Conservation (phyloP, 2,329 filamentous ascomycete species). For the Westerdykella sp. region DNA sequence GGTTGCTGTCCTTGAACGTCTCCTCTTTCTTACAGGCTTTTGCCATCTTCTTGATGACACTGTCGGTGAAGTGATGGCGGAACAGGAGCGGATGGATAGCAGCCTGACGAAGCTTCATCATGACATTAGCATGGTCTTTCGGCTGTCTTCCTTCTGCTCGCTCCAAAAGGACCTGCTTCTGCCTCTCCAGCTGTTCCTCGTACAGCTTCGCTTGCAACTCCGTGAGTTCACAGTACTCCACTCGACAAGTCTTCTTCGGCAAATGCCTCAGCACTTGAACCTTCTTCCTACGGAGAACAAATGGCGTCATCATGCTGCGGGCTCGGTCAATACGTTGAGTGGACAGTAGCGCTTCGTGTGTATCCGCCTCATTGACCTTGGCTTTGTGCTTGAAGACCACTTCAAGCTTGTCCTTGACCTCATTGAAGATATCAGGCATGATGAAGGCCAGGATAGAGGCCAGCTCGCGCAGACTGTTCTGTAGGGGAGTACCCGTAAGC, state of each 20-base stretch:
- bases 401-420: constrained; percentile 66
- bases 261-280: constrained; percentile 79
- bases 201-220: constrained; percentile 68
- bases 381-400: constrained; percentile 90
- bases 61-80: constrained; percentile 70
- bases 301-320: constrained; percentile 87
- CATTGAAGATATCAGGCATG: constrained; percentile 75
- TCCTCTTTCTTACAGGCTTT: constrained; percentile 68
- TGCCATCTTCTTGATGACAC: constrained; percentile 69
- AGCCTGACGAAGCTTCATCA: constrained; percentile 89
- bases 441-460: constrained; percentile 90
- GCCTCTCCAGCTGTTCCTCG: constrained; percentile 58
- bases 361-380: constrained; percentile 65
- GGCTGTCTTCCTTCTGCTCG: constrained; percentile 51
- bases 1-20: constrained; percentile 45
- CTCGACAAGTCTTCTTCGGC: constrained; percentile 68
- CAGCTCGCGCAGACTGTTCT: constrained; percentile 91
- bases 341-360: constrained; percentile 74
- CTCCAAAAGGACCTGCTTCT: constrained; percentile 54
- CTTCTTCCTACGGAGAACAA: constrained; percentile 91
- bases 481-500: constrained; percentile 82
- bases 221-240: constrained; percentile 77
- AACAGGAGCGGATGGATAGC: constrained; percentile 89
- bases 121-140: constrained; percentile 49
- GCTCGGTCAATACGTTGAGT: constrained; percentile 80